Base-by-base conservation (phyloP, 2,329 filamentous ascomycete genomes). In the Waltergamsia citrina region DNA sequence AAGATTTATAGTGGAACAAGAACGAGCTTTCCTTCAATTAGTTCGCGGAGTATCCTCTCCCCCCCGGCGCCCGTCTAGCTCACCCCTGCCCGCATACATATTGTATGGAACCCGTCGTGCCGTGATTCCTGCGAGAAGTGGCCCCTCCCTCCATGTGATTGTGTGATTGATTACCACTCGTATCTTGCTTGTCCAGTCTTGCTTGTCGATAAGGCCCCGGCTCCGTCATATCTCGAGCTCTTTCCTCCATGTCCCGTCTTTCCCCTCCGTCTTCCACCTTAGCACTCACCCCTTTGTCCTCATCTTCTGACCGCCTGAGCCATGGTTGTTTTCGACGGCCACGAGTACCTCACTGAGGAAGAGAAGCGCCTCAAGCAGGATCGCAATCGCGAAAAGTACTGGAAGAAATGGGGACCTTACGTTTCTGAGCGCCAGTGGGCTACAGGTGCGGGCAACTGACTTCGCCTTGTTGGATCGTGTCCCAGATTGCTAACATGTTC, bases 361-460 rank as follows among this genome's bases (percentile, higher is more conserved):
- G 90, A 96, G 69, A 83, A 82, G 59, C 81, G 92, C 32, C 72
- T 96, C 47, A 81, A 82, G 53, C 78, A 94, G 53, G 90, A 96
- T 60, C 76, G 79, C 39, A 76, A 90, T 43, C 80, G 81, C 43
- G 74, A 63, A 44, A 90, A 85, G 58, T 96, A 96, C 67, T 96
- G 90, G 90, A 96, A 96, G 75, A 86, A 82, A 77, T 95, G 88
- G 87, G 90, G 90, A 36, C 81, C 88, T 17, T 96, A 95, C 53
- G 81, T 94, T 48, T 78, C 88, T 36, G 90, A 96, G 66, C 72
- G 88, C 53, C 88, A 95, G 66, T 95, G 90, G 90, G 87, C 88
- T 38, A 94, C 87, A 46, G 87, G 85, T 83, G 63, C 54, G 74
- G 50, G 37, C 39, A 38, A 15, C 31, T 10, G n/a, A n/a, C n/a